Conservation (phyloP, 495 filamentous ascomycete genomes). For the Hypoxylon lenormandii region DNA sequence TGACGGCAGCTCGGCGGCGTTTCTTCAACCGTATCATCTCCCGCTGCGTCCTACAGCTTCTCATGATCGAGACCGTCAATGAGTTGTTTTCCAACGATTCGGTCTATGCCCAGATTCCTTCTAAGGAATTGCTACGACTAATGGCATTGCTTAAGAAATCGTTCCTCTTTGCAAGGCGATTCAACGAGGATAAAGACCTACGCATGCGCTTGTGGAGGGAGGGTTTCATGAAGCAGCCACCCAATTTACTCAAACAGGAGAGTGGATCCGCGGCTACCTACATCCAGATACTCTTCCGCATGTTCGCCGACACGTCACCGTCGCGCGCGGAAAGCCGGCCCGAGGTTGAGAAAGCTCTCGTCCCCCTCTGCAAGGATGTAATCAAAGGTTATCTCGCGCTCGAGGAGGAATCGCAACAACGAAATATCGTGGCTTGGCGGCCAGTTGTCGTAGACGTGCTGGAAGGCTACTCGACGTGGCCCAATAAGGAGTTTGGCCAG, state of each 20-base stretch:
- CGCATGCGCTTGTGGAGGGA: conserved; percentile 94
- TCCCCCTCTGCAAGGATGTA: conserved; percentile 94
- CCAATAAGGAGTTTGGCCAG: conserved; percentile 80
- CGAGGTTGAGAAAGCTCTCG: conserved; percentile 88
- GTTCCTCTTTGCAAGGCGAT: conserved; percentile 93
- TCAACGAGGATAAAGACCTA: conserved; percentile 96
- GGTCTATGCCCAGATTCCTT: conserved; percentile 93
- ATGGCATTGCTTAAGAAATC: conserved; percentile 95
- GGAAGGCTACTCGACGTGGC: conserved; percentile 91
- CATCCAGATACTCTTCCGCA: conserved; percentile 90
- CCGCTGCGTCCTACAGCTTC: conserved; percentile 94
- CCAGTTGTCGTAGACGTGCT: conserved; percentile 98
- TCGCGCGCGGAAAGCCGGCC: conserved; percentile 80
- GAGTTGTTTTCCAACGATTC: conserved; percentile 97
- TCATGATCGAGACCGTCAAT: conserved; percentile 99
- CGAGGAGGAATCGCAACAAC: conserved; percentile 92
- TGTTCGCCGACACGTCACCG: conserved; percentile 90
- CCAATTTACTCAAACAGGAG: conserved; percentile 98
- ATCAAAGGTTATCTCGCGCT: conserved; percentile 82
- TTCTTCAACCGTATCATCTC: conserved; percentile 99
- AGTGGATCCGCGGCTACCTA: conserved; percentile 92
- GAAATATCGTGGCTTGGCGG: conserved; percentile 95
- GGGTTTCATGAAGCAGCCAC: conserved; percentile 99
- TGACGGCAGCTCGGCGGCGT: conserved; percentile 90
- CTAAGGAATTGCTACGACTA: conserved; percentile 83